Evolutionary conservation across 2,329 filamentous ascomycete species (phyloP).

Genomic region (Nemania bipapillata): DNA sequence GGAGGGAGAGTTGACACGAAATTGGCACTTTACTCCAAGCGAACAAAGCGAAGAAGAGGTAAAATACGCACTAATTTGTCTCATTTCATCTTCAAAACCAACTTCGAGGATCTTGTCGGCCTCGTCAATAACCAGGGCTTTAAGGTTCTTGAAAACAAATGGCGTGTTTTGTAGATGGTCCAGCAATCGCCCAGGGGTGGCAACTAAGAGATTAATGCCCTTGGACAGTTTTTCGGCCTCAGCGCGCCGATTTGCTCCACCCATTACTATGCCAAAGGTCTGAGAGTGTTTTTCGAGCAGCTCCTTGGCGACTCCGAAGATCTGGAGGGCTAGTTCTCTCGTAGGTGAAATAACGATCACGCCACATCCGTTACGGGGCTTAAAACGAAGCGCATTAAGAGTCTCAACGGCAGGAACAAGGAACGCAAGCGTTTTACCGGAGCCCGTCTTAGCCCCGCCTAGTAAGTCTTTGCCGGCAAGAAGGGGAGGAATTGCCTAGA

Average conservation of each 20-base stretch:
- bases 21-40: neutral
- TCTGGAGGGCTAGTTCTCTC: slow-evolving; percentile 91
- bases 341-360: slow-evolving; percentile 94
- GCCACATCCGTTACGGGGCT: slow-evolving; percentile 88
- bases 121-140: slow-evolving; percentile 93
- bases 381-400: slow-evolving; percentile 88
- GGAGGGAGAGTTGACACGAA: neutral
- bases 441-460: slow-evolving; percentile 91
- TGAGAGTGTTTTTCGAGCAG: slow-evolving; percentile 90
- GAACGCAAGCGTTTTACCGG: slow-evolving; percentile 95
- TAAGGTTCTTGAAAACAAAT: slow-evolving; percentile 71
- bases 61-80: slow-evolving; percentile 71
- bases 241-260: slow-evolving; percentile 87
- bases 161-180: slow-evolving; percentile 95
- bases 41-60: too few relatives aligned
- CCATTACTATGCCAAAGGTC: slow-evolving; percentile 95
- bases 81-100: slow-evolving; percentile 98
- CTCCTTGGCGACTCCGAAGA: slow-evolving; percentile 93
- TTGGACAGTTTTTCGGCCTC: slow-evolving; percentile 95
- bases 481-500: neutral
- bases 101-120: slow-evolving; percentile 96
- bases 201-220: slow-evolving; percentile 93
- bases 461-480: slow-evolving; percentile 90
- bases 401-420: slow-evolving; percentile 94
- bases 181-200: slow-evolving; percentile 89